Percentiles rank a stretch among this genome's conserved stretches.
Conservation (phyloP, 1,284 basidiomycete genomes). For the Uromyces viciae-fabae region DNA sequence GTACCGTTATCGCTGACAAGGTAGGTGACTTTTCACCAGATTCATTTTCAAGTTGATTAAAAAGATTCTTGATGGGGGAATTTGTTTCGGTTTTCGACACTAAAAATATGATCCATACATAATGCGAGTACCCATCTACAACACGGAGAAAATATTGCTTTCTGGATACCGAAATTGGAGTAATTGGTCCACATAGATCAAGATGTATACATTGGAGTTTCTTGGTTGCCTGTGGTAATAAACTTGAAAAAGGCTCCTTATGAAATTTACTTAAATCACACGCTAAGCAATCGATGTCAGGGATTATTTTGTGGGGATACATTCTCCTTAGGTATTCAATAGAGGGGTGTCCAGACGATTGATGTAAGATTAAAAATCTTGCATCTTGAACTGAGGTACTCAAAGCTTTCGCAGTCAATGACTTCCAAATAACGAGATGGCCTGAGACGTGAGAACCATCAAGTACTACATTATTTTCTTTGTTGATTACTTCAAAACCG, state of each 20-base stretch:
- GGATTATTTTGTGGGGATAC: not conserved
- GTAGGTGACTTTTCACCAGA: not conserved
- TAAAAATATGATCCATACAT: not conserved
- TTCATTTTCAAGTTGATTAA: not conserved
- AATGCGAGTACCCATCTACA: not conserved
- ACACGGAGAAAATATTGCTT: not conserved
- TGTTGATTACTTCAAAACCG: not conserved
- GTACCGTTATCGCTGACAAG: conserved; percentile 3
- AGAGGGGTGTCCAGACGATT: not conserved
- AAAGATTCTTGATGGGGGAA: not conserved
- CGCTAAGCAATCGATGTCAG: not conserved
- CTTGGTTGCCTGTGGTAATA: not conserved
- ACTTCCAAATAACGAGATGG: not conserved
- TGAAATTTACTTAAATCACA: not conserved
- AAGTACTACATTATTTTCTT: not conserved
- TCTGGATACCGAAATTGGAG: not conserved
- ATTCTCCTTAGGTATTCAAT: not conserved
- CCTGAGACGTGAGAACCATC: not conserved
- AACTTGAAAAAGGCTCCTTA: not conserved
- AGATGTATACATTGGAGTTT: not conserved
- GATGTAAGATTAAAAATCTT: not conserved
- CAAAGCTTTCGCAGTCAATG: not conserved
- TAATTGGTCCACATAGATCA: conserved; percentile 17
- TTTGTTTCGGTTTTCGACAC: not conserved
- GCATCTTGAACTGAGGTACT: not conserved